Conservation (phyloP, 2,329 filamentous ascomycete genomes). For the Septoria petroselini region DNA sequence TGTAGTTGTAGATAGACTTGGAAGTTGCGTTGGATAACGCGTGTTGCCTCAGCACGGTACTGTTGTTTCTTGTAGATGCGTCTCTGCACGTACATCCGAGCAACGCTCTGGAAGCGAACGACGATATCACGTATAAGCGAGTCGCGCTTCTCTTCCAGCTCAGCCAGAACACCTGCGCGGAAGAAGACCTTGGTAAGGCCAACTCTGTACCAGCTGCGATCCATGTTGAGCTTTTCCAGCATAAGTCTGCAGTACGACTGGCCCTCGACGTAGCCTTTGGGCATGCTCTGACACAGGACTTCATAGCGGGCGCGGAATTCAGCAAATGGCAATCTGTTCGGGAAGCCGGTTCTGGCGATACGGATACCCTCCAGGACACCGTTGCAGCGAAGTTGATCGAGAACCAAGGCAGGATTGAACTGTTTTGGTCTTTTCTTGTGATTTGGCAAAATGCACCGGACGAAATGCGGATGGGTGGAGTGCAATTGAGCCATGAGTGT, state of each 20-base stretch:
- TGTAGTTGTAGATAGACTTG: conserved; percentile 86
- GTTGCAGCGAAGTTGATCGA: conserved; percentile 97
- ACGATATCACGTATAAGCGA: conserved; percentile 91
- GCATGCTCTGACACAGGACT: conserved; percentile 83
- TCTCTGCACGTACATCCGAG: conserved; percentile 83
- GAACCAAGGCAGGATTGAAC: conserved; percentile 84
- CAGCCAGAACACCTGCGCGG: conserved; percentile 88
- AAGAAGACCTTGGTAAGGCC: conserved; percentile 98
- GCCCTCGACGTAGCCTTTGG: conserved; percentile 85
- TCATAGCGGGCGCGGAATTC: conserved; percentile 97
- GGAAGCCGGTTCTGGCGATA: conserved; percentile 94
- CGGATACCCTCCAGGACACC: conserved; percentile 98
- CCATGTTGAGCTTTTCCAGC: conserved; percentile 82
- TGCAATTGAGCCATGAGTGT: conserved; percentile 91
- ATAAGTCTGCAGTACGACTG: conserved; percentile 82
- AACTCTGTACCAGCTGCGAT: conserved; percentile 83
- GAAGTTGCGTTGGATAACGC: conserved; percentile 93
- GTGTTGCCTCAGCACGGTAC: conserved; percentile 89
- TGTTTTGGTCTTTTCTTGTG: conserved; percentile 96
- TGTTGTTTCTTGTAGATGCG: conserved; percentile 87
- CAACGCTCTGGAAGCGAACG: conserved; percentile 85
- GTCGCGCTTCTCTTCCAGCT: conserved; percentile 94
- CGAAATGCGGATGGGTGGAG: conserved; percentile 96
- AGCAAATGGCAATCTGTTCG: conserved; percentile 84
- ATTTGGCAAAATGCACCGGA: conserved; percentile 94